A percentile compares a stretch with the other conserved stretches of the same genome.
These are phyloP conservation scores for Wolfiporia cocos DNA, from an alignment of 1,284 basidiomycete species.

Conservation along the genomic window DNA sequence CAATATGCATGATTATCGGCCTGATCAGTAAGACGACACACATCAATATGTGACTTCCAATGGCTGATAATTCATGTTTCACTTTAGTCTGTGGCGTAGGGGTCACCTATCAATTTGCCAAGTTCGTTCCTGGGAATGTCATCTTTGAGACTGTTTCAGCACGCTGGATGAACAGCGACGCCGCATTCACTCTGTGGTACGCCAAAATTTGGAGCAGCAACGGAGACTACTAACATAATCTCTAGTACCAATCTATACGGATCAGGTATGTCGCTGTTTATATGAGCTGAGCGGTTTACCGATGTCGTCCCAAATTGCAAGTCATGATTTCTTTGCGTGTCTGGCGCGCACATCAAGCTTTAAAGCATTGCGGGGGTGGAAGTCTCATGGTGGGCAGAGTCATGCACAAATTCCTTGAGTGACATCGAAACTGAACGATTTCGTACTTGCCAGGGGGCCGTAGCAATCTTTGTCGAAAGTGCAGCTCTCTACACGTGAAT, in stretches of 20 bases:
- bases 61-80: not conserved
- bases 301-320: not conserved
- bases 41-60: not conserved
- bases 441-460: not conserved
- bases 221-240: not conserved
- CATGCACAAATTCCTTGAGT: no score
- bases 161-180: slow-evolving; percentile 5
- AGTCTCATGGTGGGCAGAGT: slow-evolving; percentile 4
- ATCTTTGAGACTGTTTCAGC: slow-evolving; percentile 1
- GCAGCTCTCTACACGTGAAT: slow-evolving; percentile 3
- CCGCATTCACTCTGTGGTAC: slow-evolving; percentile 3
- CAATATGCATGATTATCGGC: slow-evolving; percentile 1
- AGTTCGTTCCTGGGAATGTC: not conserved
- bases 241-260: slow-evolving; percentile 5
- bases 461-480: slow-evolving; percentile 4
- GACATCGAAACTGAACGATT: not conserved
- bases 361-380: not conserved
- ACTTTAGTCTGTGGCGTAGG: slow-evolving; percentile 3
- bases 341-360: not conserved
- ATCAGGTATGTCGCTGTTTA: not conserved
- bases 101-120: not conserved
- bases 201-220: not conserved
- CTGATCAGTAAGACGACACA: not conserved
- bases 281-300: not conserved
- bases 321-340: slow-evolving; percentile 2